These are phyloP conservation scores for Flaveria ramosissima DNA, from an alignment of 129 eudicot species.

Conservation along the genomic window DNA sequence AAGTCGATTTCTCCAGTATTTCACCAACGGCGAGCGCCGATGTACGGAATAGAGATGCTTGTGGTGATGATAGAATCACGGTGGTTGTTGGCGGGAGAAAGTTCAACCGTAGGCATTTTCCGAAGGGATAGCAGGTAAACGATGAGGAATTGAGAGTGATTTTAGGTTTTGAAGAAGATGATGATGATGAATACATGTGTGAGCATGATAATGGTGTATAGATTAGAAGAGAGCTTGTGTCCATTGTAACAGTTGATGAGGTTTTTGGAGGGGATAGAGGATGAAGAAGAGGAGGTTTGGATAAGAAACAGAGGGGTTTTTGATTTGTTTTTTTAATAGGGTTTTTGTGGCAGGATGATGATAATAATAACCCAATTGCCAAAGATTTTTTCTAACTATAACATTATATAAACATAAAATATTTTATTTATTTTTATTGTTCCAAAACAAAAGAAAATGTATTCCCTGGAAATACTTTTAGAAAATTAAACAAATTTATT, in stretches of 20 bases:
- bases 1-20: conserved; percentile 37
- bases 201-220: conserved; percentile 36
- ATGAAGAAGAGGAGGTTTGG: conserved; percentile 26
- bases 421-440: too few relatives aligned
- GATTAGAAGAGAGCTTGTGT: conserved; percentile 39
- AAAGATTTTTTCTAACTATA: too few relatives aligned
- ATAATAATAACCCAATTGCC: too few relatives aligned
- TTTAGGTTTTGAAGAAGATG: conserved; percentile 37
- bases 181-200: conserved; percentile 23
- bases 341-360: conserved; percentile 16
- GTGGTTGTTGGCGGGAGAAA: conserved; percentile 30
- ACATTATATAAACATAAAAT: too few relatives aligned
- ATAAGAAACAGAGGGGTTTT: conserved; percentile 39
- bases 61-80: conserved; percentile 31
- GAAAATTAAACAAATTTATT: too few relatives aligned
- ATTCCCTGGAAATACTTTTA: too few relatives aligned
- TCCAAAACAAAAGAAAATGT: too few relatives aligned
- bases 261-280: conserved; percentile 6
- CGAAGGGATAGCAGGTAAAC: conserved; percentile 12
- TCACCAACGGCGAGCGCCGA: conserved; percentile 39
- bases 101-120: conserved; percentile 29
- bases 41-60: conserved; percentile 32
- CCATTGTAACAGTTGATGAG: conserved; percentile 32
- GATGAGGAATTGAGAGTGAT: conserved; percentile 30
- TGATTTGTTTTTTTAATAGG: conserved; percentile 15